Conservation (phyloP, 2,329 filamentous ascomycete genomes). For the Aspergillus aculeatus region DNA sequence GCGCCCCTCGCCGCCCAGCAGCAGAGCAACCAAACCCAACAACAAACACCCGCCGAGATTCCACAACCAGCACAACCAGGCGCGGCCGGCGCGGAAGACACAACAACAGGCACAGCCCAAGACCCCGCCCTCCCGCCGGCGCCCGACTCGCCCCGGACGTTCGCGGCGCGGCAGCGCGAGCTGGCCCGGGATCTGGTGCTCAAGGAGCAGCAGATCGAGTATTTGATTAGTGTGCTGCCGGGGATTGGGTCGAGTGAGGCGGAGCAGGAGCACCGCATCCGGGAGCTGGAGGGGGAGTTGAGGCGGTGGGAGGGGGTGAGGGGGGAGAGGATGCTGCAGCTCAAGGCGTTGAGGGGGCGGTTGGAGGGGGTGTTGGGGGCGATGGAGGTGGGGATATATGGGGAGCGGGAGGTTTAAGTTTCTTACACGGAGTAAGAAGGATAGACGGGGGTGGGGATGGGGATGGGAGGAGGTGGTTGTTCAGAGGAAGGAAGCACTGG, state of each 20-base stretch:
- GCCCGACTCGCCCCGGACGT: slow-evolving; percentile 44
- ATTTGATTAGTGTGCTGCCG: slow-evolving; percentile 47
- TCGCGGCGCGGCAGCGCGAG: slow-evolving; percentile 46
- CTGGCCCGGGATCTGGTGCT: slow-evolving; percentile 50
- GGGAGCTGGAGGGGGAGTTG: slow-evolving; percentile 45
- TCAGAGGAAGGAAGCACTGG: no score
- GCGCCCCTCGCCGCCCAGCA: slow-evolving; percentile 17
- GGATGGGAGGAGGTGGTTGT: no score
- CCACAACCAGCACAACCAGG: slow-evolving; percentile 17
- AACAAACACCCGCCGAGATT: slow-evolving; percentile 15
- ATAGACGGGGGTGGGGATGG: background rate
- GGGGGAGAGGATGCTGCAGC: slow-evolving; percentile 41
- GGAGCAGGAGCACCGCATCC: slow-evolving; percentile 46
- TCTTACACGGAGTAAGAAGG: background rate
- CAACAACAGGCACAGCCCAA: slow-evolving; percentile 1
- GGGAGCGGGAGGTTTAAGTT: slow-evolving; percentile 16
- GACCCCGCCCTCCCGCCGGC: slow-evolving; percentile 32
- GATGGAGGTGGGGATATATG: slow-evolving; percentile 39
- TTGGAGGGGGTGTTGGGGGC: slow-evolving; percentile 46
- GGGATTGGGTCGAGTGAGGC: slow-evolving; percentile 46
- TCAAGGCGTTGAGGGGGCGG: slow-evolving; percentile 40
- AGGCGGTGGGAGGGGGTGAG: slow-evolving; percentile 45
- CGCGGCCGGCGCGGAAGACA: slow-evolving; percentile 16
- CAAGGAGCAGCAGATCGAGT: slow-evolving; percentile 53
- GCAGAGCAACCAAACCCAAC: slow-evolving; percentile 16